Conservation (phyloP, 352 stramenopile genomes). For the Pythium pectinolyticum region DNA sequence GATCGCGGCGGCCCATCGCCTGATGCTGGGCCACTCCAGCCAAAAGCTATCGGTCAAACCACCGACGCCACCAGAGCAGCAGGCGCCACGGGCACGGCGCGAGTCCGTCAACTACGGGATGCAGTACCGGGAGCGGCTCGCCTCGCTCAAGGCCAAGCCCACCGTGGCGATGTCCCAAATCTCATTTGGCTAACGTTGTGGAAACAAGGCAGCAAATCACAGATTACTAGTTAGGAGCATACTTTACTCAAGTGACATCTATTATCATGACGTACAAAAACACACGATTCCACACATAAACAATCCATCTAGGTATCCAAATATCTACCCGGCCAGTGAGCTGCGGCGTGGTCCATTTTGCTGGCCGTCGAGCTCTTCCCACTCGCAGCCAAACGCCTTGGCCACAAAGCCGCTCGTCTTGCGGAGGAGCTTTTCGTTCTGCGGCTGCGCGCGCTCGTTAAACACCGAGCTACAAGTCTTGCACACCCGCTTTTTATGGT, state of each 20-base stretch:
- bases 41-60: slow-evolving; percentile 78
- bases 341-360: slow-evolving; percentile 20
- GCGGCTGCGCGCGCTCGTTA: slow-evolving; percentile 57
- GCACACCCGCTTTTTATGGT: slow-evolving; percentile 63
- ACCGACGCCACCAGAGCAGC: slow-evolving; percentile 59
- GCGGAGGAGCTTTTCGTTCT: slow-evolving; percentile 47
- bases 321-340: slow-evolving; percentile 8
- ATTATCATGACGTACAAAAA: not conserved
- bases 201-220: not conserved
- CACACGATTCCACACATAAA: not conserved
- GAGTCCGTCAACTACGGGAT: slow-evolving; percentile 72
- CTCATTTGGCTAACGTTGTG: slow-evolving; percentile 70
- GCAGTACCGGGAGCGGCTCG: slow-evolving; percentile 76
- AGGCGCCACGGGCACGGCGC: slow-evolving; percentile 35
- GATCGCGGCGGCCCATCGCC: slow-evolving; percentile 66
- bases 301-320: too few relatives aligned
- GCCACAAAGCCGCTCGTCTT: slow-evolving; percentile 62
- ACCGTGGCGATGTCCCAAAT: slow-evolving; percentile 76
- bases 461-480: slow-evolving; percentile 77
- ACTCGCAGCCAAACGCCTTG: slow-evolving; percentile 54
- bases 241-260: too few relatives aligned
- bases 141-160: slow-evolving; percentile 75
- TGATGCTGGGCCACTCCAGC: slow-evolving; percentile 86
- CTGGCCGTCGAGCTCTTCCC: slow-evolving; percentile 48
- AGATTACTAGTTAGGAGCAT: not conserved